phyloP scores from a whole-genome alignment of 805 yeast species.

The Candida jianshihensis region DNA sequence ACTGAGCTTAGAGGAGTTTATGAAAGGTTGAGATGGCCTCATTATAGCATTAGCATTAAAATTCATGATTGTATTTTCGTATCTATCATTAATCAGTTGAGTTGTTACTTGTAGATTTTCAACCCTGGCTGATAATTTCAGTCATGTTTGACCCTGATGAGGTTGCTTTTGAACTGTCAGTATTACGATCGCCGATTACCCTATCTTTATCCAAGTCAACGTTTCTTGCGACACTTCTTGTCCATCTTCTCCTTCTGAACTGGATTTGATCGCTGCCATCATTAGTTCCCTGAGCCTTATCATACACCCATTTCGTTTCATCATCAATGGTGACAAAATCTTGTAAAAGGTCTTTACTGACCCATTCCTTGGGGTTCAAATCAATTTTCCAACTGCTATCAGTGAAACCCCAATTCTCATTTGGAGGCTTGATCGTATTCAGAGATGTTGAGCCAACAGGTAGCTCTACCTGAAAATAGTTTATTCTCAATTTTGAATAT shows the following conservation, averaged over 20 bases:
- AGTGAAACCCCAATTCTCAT: conserved; percentile 45
- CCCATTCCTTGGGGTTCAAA: conserved; percentile 60
- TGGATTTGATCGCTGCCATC: conserved; percentile 24
- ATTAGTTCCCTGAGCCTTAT: conserved; percentile 24
- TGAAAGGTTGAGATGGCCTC: conserved; percentile 25
- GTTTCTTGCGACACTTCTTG: conserved; percentile 31
- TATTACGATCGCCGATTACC: too few relatives aligned
- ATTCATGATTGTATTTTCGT: too few relatives aligned
- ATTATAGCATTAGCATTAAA: too few relatives aligned
- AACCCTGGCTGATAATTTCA: too few relatives aligned
- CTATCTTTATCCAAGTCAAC: conserved; percentile 10
- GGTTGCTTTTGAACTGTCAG: too few relatives aligned
- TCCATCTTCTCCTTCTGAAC: conserved; percentile 65
- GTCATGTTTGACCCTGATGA: too few relatives aligned
- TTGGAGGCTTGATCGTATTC: conserved; percentile 46
- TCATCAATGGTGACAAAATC: conserved; percentile 56
- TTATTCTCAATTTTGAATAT: conserved; percentile 33
- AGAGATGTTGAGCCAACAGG: conserved; percentile 8
- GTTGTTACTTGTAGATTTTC: too few relatives aligned
- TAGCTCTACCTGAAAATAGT: neutral
- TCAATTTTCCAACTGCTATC: conserved; percentile 59
- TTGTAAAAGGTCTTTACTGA: conserved; percentile 36
- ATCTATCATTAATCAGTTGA: too few relatives aligned
- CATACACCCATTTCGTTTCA: conserved; percentile 86
- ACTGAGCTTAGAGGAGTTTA: conserved; percentile 44